Evolutionary conservation across 2,329 filamentous ascomycete species (phyloP).

Genomic region (Penicillium vulpinum): DNA sequence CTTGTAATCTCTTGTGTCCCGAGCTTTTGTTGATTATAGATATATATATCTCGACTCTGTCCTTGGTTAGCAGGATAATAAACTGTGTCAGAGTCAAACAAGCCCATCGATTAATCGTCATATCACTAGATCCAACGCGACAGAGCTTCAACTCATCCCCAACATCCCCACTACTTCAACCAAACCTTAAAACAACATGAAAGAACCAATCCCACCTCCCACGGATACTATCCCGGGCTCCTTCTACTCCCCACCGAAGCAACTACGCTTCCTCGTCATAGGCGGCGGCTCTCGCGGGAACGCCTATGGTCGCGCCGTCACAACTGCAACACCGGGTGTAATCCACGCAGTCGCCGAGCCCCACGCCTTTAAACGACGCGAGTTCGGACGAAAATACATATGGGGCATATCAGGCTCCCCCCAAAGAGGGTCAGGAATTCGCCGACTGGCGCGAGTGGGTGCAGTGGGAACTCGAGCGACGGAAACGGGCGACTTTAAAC

Average conservation of each 20-base stretch:
- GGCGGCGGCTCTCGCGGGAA: conserved; percentile 79
- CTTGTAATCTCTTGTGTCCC: neutral
- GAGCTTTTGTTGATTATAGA: neutral
- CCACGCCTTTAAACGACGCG: conserved; percentile 69
- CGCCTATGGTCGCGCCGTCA: conserved; percentile 69
- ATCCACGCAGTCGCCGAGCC: conserved; percentile 83
- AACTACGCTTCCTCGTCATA: conserved; percentile 71
- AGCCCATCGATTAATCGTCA: no score
- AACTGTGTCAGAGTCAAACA: neutral
- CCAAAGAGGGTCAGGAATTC: conserved; percentile 67
- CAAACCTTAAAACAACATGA: conserved; percentile 16
- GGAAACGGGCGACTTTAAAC: conserved; percentile 46
- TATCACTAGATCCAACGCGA: neutral
- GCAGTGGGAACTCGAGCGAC: conserved; percentile 66
- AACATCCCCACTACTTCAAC: neutral
- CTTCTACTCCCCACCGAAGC: conserved; percentile 3
- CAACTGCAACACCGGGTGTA: conserved; percentile 63
- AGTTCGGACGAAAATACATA: conserved; percentile 71
- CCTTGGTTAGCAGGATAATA: neutral
- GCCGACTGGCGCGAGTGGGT: conserved; percentile 72
- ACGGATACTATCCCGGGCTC: neutral
- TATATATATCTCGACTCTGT: neutral
- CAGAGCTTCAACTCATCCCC: neutral
- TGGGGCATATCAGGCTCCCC: conserved; percentile 58
- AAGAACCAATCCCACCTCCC: conserved; percentile 19